A percentile compares a stretch with the other conserved stretches of the same genome.
Evolutionary conservation across 495 filamentous ascomycete species (phyloP).

Genomic region (Hypoxylon rickii): DNA sequence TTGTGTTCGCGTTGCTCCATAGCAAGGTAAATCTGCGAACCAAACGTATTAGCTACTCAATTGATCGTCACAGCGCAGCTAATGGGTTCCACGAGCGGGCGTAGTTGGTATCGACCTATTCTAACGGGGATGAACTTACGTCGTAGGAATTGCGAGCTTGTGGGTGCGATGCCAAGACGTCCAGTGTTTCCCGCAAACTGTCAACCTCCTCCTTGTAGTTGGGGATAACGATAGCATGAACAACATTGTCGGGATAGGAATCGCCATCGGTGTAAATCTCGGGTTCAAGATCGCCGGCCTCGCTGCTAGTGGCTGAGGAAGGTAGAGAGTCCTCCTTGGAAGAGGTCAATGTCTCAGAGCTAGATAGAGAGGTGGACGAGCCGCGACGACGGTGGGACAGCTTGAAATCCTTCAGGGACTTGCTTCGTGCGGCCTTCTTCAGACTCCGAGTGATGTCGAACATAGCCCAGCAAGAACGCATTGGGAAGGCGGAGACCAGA

Average conservation of each 20-base stretch:
- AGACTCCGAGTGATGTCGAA: constrained; percentile 51
- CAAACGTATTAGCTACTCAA: constrained; percentile 2
- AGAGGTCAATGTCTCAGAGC: constrained; percentile 55
- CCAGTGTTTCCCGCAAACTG: constrained; percentile 65
- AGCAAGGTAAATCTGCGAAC: constrained; percentile 65
- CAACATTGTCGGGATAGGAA: constrained; percentile 46
- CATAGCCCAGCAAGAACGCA: constrained; percentile 58
- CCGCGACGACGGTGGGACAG: constrained; percentile 50
- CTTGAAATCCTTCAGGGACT: constrained; percentile 48
- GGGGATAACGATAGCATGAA: constrained; percentile 69
- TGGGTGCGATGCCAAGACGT: constrained; percentile 67
- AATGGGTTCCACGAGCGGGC: too few relatives aligned
- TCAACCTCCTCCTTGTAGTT: constrained; percentile 73
- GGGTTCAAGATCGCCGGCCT: constrained; percentile 49
- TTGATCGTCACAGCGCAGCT: too few relatives aligned
- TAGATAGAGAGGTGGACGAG: constrained; percentile 55
- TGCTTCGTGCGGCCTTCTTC: constrained; percentile 45
- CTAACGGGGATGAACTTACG: constrained; percentile 52
- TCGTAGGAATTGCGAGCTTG: constrained; percentile 67
- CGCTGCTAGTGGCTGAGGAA: constrained; percentile 51
- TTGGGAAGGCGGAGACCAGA: constrained; percentile 56
- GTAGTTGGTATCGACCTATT: too few relatives aligned
- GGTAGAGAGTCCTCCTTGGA: constrained; percentile 45
- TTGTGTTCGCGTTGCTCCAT: constrained; percentile 67
- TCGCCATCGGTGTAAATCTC: constrained; percentile 47